A percentile compares a stretch with the other conserved stretches of the same genome.
Conservation (phyloP, 441 rosid genomes). For the Gossypium armourianum region DNA sequence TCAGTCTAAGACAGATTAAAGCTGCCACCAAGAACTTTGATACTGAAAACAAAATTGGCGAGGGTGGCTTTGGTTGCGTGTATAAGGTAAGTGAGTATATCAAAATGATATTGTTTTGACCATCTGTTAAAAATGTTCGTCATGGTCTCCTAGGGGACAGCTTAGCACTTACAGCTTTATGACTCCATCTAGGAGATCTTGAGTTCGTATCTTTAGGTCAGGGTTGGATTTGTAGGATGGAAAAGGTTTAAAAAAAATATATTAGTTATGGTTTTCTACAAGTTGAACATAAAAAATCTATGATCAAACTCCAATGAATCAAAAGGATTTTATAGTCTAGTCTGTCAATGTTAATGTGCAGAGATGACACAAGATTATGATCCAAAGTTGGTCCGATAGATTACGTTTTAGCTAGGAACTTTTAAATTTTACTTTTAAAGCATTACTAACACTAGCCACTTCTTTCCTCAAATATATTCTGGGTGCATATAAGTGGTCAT, state of each 20-base stretch:
- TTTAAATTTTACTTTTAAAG: neutral
- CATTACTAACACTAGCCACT: neutral
- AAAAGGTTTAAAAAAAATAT: neutral
- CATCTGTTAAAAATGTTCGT: neutral
- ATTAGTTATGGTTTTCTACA: neutral
- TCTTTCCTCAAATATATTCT: neutral
- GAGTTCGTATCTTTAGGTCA: neutral
- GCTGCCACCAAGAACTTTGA: slow-evolving; percentile 73
- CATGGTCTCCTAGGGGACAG: neutral
- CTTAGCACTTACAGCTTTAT: neutral
- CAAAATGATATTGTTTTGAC: neutral
- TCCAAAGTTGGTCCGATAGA: neutral
- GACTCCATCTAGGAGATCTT: neutral
- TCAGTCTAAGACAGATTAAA: slow-evolving; percentile 62
- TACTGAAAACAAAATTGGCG: slow-evolving; percentile 57
- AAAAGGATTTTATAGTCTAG: neutral
- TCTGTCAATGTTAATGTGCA: neutral
- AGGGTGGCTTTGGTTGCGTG: slow-evolving; percentile 86
- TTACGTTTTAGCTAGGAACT: neutral
- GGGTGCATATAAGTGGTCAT: neutral
- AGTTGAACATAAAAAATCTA: neutral
- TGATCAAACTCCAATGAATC: neutral
- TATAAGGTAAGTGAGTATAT: slow-evolving; percentile 38
- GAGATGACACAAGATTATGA: neutral
- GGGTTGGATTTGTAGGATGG: neutral